These are phyloP conservation scores for Aspergillus fumigatiaffinis DNA, from an alignment of 2,329 filamentous ascomycete genomes.

Conservation along the genomic window DNA sequence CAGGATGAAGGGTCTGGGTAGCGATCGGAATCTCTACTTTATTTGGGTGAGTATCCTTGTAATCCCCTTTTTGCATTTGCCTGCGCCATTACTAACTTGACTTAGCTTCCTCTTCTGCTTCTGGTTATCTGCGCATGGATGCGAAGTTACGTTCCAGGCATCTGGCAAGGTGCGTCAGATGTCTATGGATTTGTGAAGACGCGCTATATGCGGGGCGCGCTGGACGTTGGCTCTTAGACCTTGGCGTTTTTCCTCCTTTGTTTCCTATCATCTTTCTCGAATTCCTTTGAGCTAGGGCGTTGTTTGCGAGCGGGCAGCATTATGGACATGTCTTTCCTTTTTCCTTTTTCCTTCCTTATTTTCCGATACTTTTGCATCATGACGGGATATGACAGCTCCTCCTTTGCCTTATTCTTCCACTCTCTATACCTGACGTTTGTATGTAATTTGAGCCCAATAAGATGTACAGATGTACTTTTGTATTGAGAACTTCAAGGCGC, in stretches of 20 bases:
- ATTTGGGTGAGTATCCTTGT: conserved; percentile 45
- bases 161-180: conserved; percentile 37
- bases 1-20: conserved; percentile 47
- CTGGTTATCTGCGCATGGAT: conserved; percentile 45
- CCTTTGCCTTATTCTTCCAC: conserved; percentile 4
- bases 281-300: conserved; percentile 24
- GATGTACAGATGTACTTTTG: neutral
- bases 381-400: conserved; percentile 30
- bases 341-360: conserved; percentile 4
- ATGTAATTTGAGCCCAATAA: neutral
- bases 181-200: conserved; percentile 37
- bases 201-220: conserved; percentile 31
- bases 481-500: neutral
- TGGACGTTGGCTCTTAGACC: conserved; percentile 28
- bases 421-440: neutral
- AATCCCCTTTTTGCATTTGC: neutral
- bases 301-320: conserved; percentile 13
- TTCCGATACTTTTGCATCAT: conserved; percentile 23
- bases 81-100: conserved; percentile 17
- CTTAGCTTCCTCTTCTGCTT: conserved; percentile 45
- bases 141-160: conserved; percentile 40
- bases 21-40: conserved; percentile 51
- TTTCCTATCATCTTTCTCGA: conserved; percentile 6
- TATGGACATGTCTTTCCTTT: conserved; percentile 15
- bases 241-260: conserved; percentile 8